Base-by-base conservation (phyloP, 164 flowering plant genomes). In the Annona squamosa region DNA sequence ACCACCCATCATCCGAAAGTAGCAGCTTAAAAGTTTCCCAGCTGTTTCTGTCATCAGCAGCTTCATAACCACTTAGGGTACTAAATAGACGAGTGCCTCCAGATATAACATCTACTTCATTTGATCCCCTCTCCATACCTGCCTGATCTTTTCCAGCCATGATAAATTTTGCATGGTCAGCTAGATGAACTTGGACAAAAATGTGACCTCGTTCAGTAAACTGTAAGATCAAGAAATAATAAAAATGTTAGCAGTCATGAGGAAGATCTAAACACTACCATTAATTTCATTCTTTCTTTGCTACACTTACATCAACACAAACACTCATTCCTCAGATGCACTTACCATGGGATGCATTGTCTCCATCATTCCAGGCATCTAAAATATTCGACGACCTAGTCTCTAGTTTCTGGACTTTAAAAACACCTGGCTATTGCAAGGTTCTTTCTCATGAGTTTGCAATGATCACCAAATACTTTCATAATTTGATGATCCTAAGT, bases 151-250 rank as follows among this genome's bases (percentile, higher is more conserved):
- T 85, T 44, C 71, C 65, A 69, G 83, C 85, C 76, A 76, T 73
- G 26, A 75, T 4, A 4, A 76, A 72, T 78, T 81, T 86, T 46
- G 74, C 48, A 43, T 76, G 79, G 46, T 88, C 97, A 69, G 89
- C 90, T 45, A 94, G 78, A 82, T 87, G 91, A 48, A 91, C 98
- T 83, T 88, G 89, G 52, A 94, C 98, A 80, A 94, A 89, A 76
- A 94, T 87, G 75, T 94, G 98, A 1, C 98, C 98, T 69, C 76
- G 83, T 65, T 91, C 91, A 17, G 98, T 94, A 68, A 94, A 94
- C 98, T 93, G 92, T 69, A 72, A 84, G 77, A 72, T 70, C 26
- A 42, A 43, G 56, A 70, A 72, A 41, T 16, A 64, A 71, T 67
- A 74, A 59, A 70, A 68, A 63, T 46, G 37, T 3, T 45, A 67